Evolutionary conservation across 257 asterid genomes (phyloP).

Genomic region (Scutellaria minor): DNA sequence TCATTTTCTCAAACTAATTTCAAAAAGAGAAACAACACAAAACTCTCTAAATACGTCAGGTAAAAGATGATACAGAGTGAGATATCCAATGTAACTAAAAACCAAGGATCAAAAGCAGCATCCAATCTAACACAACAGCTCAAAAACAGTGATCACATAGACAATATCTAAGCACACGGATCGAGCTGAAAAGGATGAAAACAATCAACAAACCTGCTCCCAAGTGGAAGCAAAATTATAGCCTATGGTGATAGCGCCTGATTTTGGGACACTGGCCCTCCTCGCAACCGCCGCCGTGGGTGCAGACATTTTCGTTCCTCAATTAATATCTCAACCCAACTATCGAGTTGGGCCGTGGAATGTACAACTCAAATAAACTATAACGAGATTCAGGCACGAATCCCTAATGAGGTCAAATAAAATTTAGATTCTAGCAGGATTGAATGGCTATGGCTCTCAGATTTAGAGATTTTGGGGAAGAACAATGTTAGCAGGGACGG

Average conservation of each 20-base stretch:
- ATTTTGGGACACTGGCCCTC: conserved; percentile 58
- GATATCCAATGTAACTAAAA: conserved; percentile 35
- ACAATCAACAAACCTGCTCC: conserved; percentile 70
- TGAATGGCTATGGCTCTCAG: not conserved
- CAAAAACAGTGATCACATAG: not conserved
- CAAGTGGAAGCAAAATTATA: conserved; percentile 94
- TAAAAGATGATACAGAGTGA: not conserved
- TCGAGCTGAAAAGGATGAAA: conserved; percentile 4
- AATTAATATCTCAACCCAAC: conserved; percentile 18
- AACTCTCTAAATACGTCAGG: not conserved
- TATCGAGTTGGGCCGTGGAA: conserved; percentile 9
- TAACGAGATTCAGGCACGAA: conserved; percentile 14
- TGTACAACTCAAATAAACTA: not conserved
- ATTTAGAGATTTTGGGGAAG: too few species aligned
- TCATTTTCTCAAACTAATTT: not conserved
- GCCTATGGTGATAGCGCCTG: conserved; percentile 93
- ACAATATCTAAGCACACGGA: conserved; percentile 19
- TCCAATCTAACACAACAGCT: conserved; percentile 30
- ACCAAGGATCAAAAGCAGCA: conserved; percentile 12
- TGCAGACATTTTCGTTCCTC: conserved; percentile 53
- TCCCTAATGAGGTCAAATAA: not conserved
- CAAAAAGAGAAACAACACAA: conserved; percentile 13
- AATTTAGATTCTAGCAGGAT: not conserved
- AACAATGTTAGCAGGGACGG: too few species aligned
- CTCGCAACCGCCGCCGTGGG: conserved; percentile 45